phyloP scores from a whole-genome alignment of 129 eudicot genomes.

The Cynara cardunculus region DNA sequence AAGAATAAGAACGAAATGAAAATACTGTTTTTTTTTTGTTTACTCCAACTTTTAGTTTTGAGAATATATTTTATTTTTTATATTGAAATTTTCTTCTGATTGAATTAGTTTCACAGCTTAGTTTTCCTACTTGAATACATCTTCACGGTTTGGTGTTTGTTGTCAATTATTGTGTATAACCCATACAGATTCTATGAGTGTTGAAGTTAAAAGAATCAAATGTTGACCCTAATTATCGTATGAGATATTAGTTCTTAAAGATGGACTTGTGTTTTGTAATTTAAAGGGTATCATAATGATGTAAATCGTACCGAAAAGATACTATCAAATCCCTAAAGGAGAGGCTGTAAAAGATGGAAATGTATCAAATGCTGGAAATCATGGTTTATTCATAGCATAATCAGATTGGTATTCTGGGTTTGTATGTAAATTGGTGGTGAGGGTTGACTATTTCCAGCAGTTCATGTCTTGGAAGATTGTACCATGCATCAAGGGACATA shows the following conservation, averaged over 20 bases:
- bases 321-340: not conserved
- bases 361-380: not conserved
- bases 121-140: not conserved
- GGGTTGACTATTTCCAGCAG: not conserved
- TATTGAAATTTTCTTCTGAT: not conserved
- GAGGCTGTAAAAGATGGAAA: not conserved
- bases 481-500: not conserved
- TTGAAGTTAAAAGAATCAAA: constrained; percentile 6
- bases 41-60: not conserved
- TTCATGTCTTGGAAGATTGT: not conserved
- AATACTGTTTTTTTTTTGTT: not conserved
- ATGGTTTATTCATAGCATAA: not conserved
- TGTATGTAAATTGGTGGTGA: not conserved
- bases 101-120: not conserved
- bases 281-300: not conserved
- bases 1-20: not conserved
- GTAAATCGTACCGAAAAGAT: not conserved
- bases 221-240: not conserved
- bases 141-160: not conserved
- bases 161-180: not conserved
- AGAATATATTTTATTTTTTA: not conserved
- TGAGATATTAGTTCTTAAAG: not conserved
- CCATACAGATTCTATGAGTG: not conserved
- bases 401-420: not conserved
- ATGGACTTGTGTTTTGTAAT: constrained; percentile 4